phyloP scores from a whole-genome alignment of 257 asterid species.

The Solanum appendiculatum region DNA sequence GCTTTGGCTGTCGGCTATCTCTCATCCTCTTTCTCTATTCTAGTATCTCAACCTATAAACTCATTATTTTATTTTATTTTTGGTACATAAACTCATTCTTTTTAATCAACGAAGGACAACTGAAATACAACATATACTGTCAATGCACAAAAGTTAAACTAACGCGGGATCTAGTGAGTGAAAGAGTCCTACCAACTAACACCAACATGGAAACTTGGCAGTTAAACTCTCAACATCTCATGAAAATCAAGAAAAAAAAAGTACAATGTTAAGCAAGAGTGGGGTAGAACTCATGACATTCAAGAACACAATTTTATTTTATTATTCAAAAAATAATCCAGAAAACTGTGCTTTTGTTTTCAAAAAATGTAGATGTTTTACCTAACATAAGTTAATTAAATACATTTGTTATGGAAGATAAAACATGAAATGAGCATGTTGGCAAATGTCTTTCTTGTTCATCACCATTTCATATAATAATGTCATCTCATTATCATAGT shows the following conservation, averaged over 20 bases:
- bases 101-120: background rate
- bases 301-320: background rate
- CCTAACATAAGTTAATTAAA: background rate
- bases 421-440: background rate
- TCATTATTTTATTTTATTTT: no score
- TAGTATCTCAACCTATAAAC: background rate
- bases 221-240: background rate
- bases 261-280: background rate
- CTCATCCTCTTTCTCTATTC: no score
- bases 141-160: background rate
- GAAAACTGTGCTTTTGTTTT: background rate
- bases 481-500: background rate
- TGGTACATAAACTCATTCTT: background rate
- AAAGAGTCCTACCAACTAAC: background rate
- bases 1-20: no score
- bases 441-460: background rate
- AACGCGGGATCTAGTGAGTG: background rate
- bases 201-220: background rate
- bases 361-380: background rate
- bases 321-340: background rate
- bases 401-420: background rate
- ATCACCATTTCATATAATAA: background rate
- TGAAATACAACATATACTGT: background rate
- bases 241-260: background rate
- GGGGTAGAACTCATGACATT: background rate